Evolutionary conservation across 108 stramenopile species (phyloP).

Genomic region (Heterococcus sp.): DNA sequence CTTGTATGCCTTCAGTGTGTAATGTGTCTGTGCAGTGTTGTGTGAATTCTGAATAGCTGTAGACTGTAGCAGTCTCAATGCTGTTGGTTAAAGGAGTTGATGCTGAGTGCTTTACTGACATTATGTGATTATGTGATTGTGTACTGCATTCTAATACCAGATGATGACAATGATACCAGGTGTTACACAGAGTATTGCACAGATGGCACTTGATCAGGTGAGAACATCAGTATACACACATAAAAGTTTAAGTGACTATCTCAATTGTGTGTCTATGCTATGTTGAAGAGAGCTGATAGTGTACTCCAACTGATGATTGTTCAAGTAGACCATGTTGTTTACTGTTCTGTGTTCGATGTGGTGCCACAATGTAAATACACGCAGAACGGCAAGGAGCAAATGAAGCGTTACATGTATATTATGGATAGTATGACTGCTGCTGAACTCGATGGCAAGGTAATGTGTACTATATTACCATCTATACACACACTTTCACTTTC

Average conservation of each 20-base stretch:
- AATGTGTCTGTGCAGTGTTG: no score
- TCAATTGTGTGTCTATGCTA: neutral
- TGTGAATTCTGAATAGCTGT: no score
- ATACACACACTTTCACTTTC: neutral
- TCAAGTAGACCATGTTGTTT: neutral
- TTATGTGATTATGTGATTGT: no score
- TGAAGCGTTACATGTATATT: conserved; percentile 89
- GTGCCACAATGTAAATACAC: neutral
- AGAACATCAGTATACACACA: neutral
- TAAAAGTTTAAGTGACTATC: neutral
- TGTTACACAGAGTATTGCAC: no score
- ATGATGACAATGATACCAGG: no score
- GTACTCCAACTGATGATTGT: neutral
- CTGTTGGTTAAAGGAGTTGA: no score
- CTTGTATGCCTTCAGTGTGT: no score
- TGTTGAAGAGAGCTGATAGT: conserved; percentile 1
- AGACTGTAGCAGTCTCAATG: no score
- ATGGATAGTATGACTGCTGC: conserved; percentile 93
- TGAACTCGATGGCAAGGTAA: conserved; percentile 85
- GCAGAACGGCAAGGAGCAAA: conserved; percentile 4
- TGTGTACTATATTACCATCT: neutral
- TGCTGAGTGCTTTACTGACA: no score
- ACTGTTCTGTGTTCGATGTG: conserved; percentile 2
- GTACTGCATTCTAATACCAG: no score
- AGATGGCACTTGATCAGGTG: no score